Evolutionary conservation across 2,329 filamentous ascomycete genomes (phyloP), one percentile per base, ranked within the genome.

Genomic region (Sporothrix euskadiensis): DNA sequence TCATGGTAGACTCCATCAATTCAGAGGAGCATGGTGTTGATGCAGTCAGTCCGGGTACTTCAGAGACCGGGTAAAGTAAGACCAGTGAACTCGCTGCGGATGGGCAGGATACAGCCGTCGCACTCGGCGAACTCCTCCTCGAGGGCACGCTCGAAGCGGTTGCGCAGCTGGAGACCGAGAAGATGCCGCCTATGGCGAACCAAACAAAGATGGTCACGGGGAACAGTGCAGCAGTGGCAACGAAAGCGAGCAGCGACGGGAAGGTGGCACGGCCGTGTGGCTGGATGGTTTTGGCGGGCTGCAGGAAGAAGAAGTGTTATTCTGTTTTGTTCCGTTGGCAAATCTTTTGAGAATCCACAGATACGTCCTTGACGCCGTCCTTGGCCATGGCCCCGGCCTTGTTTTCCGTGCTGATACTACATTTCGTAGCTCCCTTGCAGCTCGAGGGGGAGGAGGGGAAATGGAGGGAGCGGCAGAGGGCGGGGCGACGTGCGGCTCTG

Each of bases 101-200:
- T 66, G 22, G 63, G 63, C 39, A 66, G 41, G 63, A 47, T 26
- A n/a, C 63, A 19, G 59, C 59, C 59, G 59, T 41, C 32, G 32
- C 30, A 35, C 59, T 63, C 59, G 59, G 32, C 41, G 32, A 63
- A 63, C 12, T 63, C 32, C 9, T 35, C 30, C 5, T 39, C 59
- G 5, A 63, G 59, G 12, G 59, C 30, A 14, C 32, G 32, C 59
- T 63, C 59, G 35, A 63, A 63, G 32, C 16, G 30, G 59, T 35
- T 35, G 9, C 16, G 30, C 4, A 63, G 59, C 59, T 39, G 30
- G 3, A n/a, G 30, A 8, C 30, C 32, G 14, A 39, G 32, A 65
- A 39, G 59, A 65, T 65, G 32, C 35, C 35, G 59, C 59, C 59
- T 32, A 44, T 39, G 32, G 59, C 59, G 59, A 65, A 65, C 59